Conservation (phyloP, 352 stramenopile genomes). For the Globisporangium heterothallicum region DNA sequence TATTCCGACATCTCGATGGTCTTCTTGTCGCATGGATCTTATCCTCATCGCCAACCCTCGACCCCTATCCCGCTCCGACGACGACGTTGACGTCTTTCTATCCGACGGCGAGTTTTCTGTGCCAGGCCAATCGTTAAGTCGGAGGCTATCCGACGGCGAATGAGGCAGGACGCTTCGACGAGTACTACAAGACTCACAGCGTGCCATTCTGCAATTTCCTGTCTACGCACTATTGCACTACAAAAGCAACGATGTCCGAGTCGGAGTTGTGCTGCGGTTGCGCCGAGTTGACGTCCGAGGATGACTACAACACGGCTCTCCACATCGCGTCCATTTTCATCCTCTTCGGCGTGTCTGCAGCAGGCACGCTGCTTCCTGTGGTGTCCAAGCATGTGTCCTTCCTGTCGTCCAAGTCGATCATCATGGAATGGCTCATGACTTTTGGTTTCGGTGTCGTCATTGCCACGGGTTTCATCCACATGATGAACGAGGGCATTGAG, state of each 20-base stretch:
- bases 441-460: conserved; percentile 70
- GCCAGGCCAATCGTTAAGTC: no score
- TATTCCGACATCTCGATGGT: no score
- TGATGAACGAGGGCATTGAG: conserved; percentile 55
- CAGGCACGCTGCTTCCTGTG: conserved; percentile 39
- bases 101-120: no score
- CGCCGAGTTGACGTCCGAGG: conserved; percentile 19
- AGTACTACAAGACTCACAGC: no score
- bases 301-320: conserved; percentile 42
- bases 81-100: no score
- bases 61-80: no score
- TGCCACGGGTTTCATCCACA: conserved; percentile 66
- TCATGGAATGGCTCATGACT: conserved; percentile 46
- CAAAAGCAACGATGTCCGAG: conserved; percentile 22
- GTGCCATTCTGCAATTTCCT: background rate
- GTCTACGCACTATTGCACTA: background rate
- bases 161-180: no score
- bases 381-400: conserved; percentile 31
- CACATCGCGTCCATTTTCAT: conserved; percentile 53
- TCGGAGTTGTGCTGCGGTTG: conserved; percentile 37
- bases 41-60: no score
- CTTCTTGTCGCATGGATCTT: no score
- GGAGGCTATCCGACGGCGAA: no score
- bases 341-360: conserved; percentile 41
- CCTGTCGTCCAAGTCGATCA: conserved; percentile 29